These are phyloP conservation scores for Mixia osmundae DNA, from an alignment of 1,284 basidiomycete genomes.

Conservation along the genomic window DNA sequence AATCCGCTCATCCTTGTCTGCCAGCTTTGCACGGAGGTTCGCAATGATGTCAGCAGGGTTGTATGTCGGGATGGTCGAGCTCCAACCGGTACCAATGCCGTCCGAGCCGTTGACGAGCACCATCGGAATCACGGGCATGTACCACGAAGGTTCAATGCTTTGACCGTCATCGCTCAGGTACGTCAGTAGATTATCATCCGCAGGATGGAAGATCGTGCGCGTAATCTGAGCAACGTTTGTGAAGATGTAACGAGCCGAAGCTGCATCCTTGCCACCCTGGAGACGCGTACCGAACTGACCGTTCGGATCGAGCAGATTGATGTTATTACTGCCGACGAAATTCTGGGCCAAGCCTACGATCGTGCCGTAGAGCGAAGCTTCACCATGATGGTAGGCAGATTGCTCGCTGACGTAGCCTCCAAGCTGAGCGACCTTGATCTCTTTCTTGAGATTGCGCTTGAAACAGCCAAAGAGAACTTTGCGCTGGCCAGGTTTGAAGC, in stretches of 20 bases:
- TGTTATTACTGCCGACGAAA: slow-evolving; percentile 87
- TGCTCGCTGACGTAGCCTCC: slow-evolving; percentile 86
- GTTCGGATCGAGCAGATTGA: slow-evolving; percentile 69
- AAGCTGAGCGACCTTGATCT: slow-evolving; percentile 92
- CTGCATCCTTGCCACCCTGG: slow-evolving; percentile 76
- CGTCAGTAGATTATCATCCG: slow-evolving; percentile 64
- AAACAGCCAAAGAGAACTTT: slow-evolving; percentile 93
- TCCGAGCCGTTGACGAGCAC: slow-evolving; percentile 85
- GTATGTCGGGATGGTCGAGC: slow-evolving; percentile 75
- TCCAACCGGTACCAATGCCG: slow-evolving; percentile 98
- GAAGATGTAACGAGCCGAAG: slow-evolving; percentile 90
- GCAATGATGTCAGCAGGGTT: slow-evolving; percentile 77
- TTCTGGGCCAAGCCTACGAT: slow-evolving; percentile 88
- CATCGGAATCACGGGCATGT: slow-evolving; percentile 72
- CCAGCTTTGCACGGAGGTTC: slow-evolving; percentile 71
- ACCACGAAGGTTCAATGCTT: slow-evolving; percentile 82
- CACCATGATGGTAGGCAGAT: slow-evolving; percentile 92
- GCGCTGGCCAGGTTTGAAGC: slow-evolving; percentile 94
- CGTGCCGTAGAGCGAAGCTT: slow-evolving; percentile 59
- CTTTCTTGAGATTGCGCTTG: slow-evolving; percentile 73
- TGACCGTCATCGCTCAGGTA: slow-evolving; percentile 72
- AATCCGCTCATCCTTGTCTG: slow-evolving; percentile 53
- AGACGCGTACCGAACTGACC: slow-evolving; percentile 90
- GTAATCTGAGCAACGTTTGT: slow-evolving; percentile 61
- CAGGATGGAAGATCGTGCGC: slow-evolving; percentile 52